Evolutionary conservation across 2,329 filamentous ascomycete genomes (phyloP).

Genomic region (Sclerotinia subarctica): DNA sequence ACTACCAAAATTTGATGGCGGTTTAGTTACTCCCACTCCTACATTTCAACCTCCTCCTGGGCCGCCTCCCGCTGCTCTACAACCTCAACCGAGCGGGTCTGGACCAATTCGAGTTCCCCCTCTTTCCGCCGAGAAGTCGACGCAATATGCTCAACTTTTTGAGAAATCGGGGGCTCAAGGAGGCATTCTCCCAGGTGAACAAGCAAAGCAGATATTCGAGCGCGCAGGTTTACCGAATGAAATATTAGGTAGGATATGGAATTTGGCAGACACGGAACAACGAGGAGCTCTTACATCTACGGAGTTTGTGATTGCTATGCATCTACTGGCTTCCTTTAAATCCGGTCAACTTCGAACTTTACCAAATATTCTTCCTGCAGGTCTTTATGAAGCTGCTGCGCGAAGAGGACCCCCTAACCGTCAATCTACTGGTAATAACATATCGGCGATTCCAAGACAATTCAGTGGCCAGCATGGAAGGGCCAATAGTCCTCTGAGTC

Average conservation of each 20-base stretch:
- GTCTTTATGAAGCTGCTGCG: slow-evolving; percentile 85
- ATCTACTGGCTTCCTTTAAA: slow-evolving; percentile 89
- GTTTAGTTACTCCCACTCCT: slow-evolving; percentile 44
- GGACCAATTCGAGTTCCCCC: slow-evolving; percentile 83
- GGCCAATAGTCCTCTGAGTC: slow-evolving; percentile 56
- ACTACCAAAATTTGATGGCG: slow-evolving; percentile 87
- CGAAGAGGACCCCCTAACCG: slow-evolving; percentile 53
- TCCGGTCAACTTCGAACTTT: slow-evolving; percentile 74
- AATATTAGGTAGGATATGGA: slow-evolving; percentile 91
- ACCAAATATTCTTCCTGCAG: slow-evolving; percentile 76
- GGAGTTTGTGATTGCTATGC: slow-evolving; percentile 98
- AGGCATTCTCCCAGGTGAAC: slow-evolving; percentile 77
- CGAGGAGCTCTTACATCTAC: slow-evolving; percentile 80
- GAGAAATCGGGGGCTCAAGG: slow-evolving; percentile 79
- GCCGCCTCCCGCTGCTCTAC: slow-evolving; percentile 44
- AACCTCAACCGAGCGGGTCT: slow-evolving; percentile 57
- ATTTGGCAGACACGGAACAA: slow-evolving; percentile 88
- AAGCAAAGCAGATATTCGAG: slow-evolving; percentile 92
- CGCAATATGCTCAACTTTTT: slow-evolving; percentile 85
- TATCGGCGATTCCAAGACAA: slow-evolving; percentile 75
- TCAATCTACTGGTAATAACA: slow-evolving; percentile 42
- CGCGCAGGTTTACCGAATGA: slow-evolving; percentile 88
- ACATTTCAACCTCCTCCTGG: slow-evolving; percentile 50
- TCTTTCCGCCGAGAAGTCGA: slow-evolving; percentile 80
- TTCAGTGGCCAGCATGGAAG: slow-evolving; percentile 66